Conservation (phyloP, 2,329 filamentous ascomycete genomes). For the Hymenoscyphus fructigenus region DNA sequence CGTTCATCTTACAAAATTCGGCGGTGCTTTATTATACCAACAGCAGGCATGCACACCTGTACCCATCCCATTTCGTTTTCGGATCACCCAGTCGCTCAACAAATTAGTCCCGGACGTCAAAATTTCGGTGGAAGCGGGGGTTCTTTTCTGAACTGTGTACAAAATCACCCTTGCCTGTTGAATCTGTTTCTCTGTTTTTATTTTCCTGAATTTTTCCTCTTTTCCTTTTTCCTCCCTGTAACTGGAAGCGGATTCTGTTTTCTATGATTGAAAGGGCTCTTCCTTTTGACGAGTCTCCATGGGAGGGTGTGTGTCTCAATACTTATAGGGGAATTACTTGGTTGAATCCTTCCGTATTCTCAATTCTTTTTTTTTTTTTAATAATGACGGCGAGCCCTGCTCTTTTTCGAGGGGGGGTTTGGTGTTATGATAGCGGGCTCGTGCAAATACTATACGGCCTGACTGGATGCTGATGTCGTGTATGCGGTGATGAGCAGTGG, state of each 20-base stretch:
- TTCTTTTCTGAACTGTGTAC: neutral
- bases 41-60: slow-evolving; percentile 25
- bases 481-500: slow-evolving; percentile 11
- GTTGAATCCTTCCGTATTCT: slow-evolving; percentile 13
- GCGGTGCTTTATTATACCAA: slow-evolving; percentile 36
- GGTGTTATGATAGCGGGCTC: slow-evolving; percentile 11
- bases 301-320: slow-evolving; percentile 10
- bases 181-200: slow-evolving; percentile 31
- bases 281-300: slow-evolving; percentile 7
- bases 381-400: slow-evolving; percentile 24
- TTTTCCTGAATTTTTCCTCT: slow-evolving; percentile 18
- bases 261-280: neutral
- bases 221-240: slow-evolving; percentile 15
- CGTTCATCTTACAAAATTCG: slow-evolving; percentile 35
- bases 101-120: neutral
- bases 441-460: slow-evolving; percentile 1
- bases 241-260: slow-evolving; percentile 2
- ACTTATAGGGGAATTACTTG: slow-evolving; percentile 10
- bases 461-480: slow-evolving; percentile 14
- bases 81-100: slow-evolving; percentile 12
- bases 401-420: neutral
- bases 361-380: slow-evolving; percentile 23
- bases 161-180: slow-evolving; percentile 22
- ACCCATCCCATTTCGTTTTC: slow-evolving; percentile 24
- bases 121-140: slow-evolving; percentile 2